Evolutionary conservation across 2,329 filamentous ascomycete genomes (phyloP).

Genomic region (Cercospora sesami): DNA sequence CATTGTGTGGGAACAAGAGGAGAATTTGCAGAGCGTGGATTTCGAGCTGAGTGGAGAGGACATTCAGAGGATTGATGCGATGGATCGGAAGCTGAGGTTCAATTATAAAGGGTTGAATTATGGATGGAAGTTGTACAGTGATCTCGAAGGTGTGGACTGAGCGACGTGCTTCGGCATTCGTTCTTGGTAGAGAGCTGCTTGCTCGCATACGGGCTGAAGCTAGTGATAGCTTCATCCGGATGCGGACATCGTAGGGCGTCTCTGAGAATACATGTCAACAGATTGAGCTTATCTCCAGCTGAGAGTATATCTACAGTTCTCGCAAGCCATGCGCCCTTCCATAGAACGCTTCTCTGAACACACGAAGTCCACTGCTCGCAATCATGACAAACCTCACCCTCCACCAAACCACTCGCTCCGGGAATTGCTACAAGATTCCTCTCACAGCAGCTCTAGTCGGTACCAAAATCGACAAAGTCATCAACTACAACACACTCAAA

Average conservation of each 20-base stretch:
- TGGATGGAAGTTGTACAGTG: conserved; percentile 33
- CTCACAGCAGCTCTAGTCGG: conserved; percentile 17
- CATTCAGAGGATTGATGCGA: conserved; percentile 47
- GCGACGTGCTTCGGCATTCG: neutral
- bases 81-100: conserved; percentile 39
- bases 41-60: conserved; percentile 48
- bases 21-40: neutral
- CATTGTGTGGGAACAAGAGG: neutral
- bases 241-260: neutral
- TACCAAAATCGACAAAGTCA: conserved; percentile 10
- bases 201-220: neutral
- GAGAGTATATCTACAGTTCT: too few species aligned
- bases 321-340: too few species aligned
- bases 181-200: neutral
- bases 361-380: neutral
- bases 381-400: conserved; percentile 16
- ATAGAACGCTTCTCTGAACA: too few species aligned
- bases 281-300: neutral
- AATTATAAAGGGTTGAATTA: conserved; percentile 27
- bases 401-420: conserved; percentile 18
- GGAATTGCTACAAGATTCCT: conserved; percentile 26
- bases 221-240: neutral
- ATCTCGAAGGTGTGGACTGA: conserved; percentile 30
- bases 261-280: neutral
- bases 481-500: conserved; percentile 18